A percentile compares a stretch with the other conserved stretches of the same genome.
These are phyloP conservation scores for Jackrogersella multiformis DNA, from an alignment of 495 filamentous ascomycete species.

Conservation along the genomic window DNA sequence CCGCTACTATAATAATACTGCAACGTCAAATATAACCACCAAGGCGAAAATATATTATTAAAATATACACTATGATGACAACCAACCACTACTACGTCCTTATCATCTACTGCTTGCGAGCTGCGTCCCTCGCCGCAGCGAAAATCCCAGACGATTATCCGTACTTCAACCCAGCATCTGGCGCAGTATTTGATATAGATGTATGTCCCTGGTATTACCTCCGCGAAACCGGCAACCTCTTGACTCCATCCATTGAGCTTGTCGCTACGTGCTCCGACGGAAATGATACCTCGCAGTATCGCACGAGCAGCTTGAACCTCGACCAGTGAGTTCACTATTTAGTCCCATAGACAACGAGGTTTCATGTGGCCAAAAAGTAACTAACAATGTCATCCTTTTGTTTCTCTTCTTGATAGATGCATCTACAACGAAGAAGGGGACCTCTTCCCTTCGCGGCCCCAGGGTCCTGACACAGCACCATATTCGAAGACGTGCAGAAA, in stretches of 20 bases:
- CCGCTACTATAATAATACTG: background rate
- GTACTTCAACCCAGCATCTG: background rate
- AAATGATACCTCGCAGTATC: background rate
- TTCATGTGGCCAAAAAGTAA: background rate
- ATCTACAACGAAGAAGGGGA: background rate
- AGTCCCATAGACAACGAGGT: background rate
- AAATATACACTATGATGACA: background rate
- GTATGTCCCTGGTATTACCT: background rate
- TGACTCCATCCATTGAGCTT: background rate
- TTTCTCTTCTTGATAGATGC: background rate
- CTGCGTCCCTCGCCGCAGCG: background rate
- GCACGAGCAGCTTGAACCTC: constrained; percentile 7
- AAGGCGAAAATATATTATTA: background rate
- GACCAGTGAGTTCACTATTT: background rate
- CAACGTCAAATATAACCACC: background rate
- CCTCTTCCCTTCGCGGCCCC: background rate
- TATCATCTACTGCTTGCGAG: background rate
- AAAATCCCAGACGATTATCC: background rate
- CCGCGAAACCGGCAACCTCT: background rate
- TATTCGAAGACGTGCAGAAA: background rate
- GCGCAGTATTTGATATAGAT: background rate
- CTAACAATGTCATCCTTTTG: background rate
- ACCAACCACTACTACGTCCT: background rate
- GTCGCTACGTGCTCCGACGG: background rate
- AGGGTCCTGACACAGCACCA: background rate